Evolutionary conservation across 2,329 filamentous ascomycete genomes (phyloP).

Genomic region (Neofusicoccum kwambonambiense): DNA sequence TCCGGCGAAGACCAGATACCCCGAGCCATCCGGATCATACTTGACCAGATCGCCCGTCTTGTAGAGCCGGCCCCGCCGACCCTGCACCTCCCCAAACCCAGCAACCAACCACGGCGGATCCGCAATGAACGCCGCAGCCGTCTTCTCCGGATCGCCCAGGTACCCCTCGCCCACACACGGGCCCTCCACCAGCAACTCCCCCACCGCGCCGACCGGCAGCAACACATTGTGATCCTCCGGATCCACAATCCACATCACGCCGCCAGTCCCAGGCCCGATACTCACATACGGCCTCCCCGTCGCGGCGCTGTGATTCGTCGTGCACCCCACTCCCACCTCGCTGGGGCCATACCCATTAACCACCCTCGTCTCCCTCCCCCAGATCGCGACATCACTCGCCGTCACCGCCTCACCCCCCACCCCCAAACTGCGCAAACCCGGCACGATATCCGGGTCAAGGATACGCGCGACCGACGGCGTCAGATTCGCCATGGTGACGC

Average conservation of each 20-base stretch:
- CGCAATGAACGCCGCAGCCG: constrained; percentile 66
- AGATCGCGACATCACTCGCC: constrained; percentile 38
- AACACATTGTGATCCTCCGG: constrained; percentile 53
- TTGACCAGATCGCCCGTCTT: constrained; percentile 35
- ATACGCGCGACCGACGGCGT: constrained; percentile 56
- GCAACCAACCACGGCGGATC: constrained; percentile 41
- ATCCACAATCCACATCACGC: constrained; percentile 32
- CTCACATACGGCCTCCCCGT: constrained; percentile 13
- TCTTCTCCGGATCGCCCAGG: constrained; percentile 77
- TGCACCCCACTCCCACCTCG: constrained; percentile 63
- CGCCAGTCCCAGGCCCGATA: constrained; percentile 20
- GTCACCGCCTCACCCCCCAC: constrained; percentile 44
- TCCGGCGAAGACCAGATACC: constrained; percentile 58
- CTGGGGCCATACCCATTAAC: constrained; percentile 92
- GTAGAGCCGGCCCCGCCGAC: constrained; percentile 28
- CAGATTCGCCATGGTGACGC: constrained; percentile 55
- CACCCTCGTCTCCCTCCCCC: constrained; percentile 65
- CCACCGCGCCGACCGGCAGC: constrained; percentile 64
- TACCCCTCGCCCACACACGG: constrained; percentile 77
- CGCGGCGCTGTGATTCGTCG: constrained; percentile 19
- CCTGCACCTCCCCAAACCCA: constrained; percentile 50
- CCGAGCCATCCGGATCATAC: constrained; percentile 47
- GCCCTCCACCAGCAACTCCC: constrained; percentile 80
- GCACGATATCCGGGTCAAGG: constrained; percentile 42
- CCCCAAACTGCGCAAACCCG: constrained; percentile 39